These are phyloP conservation scores for Phylloporus scabripes DNA, from an alignment of 768 basidiomycete genomes.

Conservation along the genomic window DNA sequence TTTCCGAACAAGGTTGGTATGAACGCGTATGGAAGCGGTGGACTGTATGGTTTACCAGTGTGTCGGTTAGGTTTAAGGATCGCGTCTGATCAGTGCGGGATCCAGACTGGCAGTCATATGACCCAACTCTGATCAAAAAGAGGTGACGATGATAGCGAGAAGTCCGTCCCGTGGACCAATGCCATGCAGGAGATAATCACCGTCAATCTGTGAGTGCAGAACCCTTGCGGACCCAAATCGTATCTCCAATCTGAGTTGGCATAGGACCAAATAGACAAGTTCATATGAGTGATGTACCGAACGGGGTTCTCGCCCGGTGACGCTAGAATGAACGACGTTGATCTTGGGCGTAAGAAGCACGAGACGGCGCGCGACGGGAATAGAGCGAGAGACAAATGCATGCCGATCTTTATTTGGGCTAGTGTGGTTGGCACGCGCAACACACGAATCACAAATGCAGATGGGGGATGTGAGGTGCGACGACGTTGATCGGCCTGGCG, in stretches of 20 bases:
- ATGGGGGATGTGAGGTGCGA: background rate
- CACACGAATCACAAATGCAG: background rate
- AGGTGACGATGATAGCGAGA: background rate
- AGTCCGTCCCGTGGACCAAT: background rate
- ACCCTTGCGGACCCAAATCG: background rate
- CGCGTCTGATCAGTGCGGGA: background rate
- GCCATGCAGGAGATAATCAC: conserved; percentile 1
- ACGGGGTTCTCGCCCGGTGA: background rate
- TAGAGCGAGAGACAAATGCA: background rate
- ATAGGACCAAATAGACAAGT: background rate
- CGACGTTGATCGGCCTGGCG: background rate
- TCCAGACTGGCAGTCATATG: background rate
- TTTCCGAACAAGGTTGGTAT: conserved; percentile 1
- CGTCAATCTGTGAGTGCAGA: background rate
- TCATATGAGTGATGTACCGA: background rate
- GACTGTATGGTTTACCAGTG: conserved; percentile 5
- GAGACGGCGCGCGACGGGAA: background rate
- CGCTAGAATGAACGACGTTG: background rate
- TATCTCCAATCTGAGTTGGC: background rate
- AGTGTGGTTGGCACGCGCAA: background rate
- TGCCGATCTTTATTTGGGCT: background rate
- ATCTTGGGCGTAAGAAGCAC: background rate
- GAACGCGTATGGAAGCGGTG: conserved; percentile 1
- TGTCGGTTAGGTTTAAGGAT: conserved; percentile 10
- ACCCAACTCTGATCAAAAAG: background rate